Evolutionary conservation across 805 yeast species (phyloP).

Genomic region (Candida boidinii): DNA sequence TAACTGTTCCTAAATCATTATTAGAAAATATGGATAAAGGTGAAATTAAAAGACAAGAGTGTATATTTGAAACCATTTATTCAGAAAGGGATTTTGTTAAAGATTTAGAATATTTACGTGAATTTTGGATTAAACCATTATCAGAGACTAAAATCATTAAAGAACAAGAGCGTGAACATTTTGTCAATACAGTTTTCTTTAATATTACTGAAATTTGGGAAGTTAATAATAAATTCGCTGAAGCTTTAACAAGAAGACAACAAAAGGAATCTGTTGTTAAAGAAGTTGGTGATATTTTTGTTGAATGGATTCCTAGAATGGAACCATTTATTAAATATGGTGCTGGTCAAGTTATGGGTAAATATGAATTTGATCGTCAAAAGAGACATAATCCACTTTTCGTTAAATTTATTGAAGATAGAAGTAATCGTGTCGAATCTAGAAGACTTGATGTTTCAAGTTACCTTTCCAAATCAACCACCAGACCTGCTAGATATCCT

Average conservation of each 20-base stretch:
- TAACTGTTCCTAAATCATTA: conserved; percentile 74
- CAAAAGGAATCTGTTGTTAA: conserved; percentile 77
- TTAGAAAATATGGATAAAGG: conserved; percentile 71
- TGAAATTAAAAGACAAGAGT: conserved; percentile 90
- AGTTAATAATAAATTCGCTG: conserved; percentile 78
- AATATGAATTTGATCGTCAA: conserved; percentile 91
- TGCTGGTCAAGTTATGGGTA: conserved; percentile 91
- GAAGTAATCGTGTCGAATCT: conserved; percentile 76
- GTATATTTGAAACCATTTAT: conserved; percentile 86
- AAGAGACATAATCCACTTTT: conserved; percentile 83
- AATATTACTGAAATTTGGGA: conserved; percentile 82
- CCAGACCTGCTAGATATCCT: conserved; percentile 93
- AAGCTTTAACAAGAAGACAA: conserved; percentile 81
- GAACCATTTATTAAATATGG: conserved; percentile 92
- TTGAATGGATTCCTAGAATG: conserved; percentile 77
- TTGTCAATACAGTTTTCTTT: conserved; percentile 85
- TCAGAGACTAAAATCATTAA: conserved; percentile 84
- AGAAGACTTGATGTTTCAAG: conserved; percentile 89
- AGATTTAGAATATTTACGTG: conserved; percentile 87
- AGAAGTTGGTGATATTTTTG: conserved; percentile 78
- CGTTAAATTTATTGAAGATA: conserved; percentile 89
- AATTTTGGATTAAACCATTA: conserved; percentile 88
- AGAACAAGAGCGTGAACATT: conserved; percentile 80
- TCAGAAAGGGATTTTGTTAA: conserved; percentile 95
- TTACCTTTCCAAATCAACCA: conserved; percentile 88